These are phyloP conservation scores for Vigna radiata DNA, from an alignment of 306 rosid genomes.

Conservation along the genomic window DNA sequence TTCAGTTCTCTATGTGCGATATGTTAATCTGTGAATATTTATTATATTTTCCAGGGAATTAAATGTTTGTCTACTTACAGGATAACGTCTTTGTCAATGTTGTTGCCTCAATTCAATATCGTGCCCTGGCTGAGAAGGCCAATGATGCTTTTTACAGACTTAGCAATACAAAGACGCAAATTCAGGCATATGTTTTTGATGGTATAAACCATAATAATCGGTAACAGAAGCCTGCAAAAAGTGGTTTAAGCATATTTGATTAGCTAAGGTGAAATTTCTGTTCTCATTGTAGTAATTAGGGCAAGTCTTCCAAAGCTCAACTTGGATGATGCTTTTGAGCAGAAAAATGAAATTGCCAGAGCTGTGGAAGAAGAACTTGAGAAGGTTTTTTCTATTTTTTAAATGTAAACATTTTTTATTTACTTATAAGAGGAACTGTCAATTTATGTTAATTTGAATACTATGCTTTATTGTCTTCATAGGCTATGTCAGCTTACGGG, in stretches of 20 bases:
- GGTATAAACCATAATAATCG: conserved; percentile 59
- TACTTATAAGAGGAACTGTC: conserved; percentile 4
- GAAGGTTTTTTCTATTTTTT: conserved; percentile 55
- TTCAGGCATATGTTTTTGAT: conserved; percentile 94
- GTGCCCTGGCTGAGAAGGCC: conserved; percentile 82
- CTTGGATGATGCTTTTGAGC: conserved; percentile 92
- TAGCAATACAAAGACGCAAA: conserved; percentile 86
- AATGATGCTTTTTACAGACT: conserved; percentile 92
- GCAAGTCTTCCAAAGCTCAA: conserved; percentile 90
- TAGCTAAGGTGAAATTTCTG: conserved; percentile 28
- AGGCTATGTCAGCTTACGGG: conserved; percentile 99
- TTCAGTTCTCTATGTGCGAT: too few relatives aligned
- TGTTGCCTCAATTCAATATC: conserved; percentile 92
- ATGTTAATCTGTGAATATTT: conserved; percentile 8
- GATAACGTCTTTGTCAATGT: conserved; percentile 96
- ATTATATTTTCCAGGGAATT: neutral
- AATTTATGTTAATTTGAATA: conserved; percentile 35
- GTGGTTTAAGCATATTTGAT: conserved; percentile 21
- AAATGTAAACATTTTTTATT: neutral
- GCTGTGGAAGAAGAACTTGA: conserved; percentile 94
- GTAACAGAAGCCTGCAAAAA: conserved; percentile 17
- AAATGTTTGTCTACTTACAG: conserved; percentile 53
- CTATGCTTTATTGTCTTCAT: conserved; percentile 37
- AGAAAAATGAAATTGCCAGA: conserved; percentile 90
- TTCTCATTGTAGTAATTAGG: conserved; percentile 72